A percentile compares a stretch with the other conserved stretches of the same genome.
Conservation (phyloP, 805 yeast genomes). For the Candida anglica region DNA sequence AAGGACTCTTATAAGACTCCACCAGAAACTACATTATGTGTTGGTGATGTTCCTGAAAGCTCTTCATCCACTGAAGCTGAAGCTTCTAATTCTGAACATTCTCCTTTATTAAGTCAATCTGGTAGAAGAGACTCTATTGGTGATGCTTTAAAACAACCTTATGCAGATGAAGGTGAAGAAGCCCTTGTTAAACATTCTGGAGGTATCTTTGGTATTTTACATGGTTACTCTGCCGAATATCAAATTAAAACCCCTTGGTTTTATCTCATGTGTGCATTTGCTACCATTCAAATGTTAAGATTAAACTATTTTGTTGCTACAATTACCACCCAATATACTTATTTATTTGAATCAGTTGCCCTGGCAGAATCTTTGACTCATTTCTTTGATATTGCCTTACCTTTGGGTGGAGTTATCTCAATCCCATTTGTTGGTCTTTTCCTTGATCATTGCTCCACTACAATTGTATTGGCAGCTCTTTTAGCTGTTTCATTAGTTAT, state of each 20-base stretch:
- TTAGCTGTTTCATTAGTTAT: conserved; percentile 39
- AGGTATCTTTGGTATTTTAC: conserved; percentile 52
- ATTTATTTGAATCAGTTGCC: conserved; percentile 34
- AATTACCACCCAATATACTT: conserved; percentile 51
- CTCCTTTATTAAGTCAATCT: conserved; percentile 17
- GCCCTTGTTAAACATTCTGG: conserved; percentile 31
- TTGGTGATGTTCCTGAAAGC: conserved; percentile 16
- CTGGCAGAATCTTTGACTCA: conserved; percentile 40
- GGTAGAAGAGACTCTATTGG: conserved; percentile 48
- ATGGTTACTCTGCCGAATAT: conserved; percentile 45
- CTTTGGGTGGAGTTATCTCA: conserved; percentile 53
- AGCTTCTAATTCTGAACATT: conserved; percentile 13
- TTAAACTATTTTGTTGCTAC: conserved; percentile 59
- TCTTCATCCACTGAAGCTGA: conserved; percentile 8
- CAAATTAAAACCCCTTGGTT: conserved; percentile 55
- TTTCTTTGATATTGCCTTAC: conserved; percentile 51
- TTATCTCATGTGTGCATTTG: conserved; percentile 42
- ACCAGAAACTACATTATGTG: conserved; percentile 22
- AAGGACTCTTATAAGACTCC: conserved; percentile 44
- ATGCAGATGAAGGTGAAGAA: conserved; percentile 47
- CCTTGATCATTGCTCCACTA: conserved; percentile 46
- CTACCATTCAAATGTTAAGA: conserved; percentile 56
- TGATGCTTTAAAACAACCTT: conserved; percentile 52
- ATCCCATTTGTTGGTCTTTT: conserved; percentile 52
- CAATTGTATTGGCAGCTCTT: conserved; percentile 37